Percentiles rank a stretch among this genome's conserved stretches.
Evolutionary conservation across 805 yeast genomes (phyloP).

Genomic region (Candida ulmi): DNA sequence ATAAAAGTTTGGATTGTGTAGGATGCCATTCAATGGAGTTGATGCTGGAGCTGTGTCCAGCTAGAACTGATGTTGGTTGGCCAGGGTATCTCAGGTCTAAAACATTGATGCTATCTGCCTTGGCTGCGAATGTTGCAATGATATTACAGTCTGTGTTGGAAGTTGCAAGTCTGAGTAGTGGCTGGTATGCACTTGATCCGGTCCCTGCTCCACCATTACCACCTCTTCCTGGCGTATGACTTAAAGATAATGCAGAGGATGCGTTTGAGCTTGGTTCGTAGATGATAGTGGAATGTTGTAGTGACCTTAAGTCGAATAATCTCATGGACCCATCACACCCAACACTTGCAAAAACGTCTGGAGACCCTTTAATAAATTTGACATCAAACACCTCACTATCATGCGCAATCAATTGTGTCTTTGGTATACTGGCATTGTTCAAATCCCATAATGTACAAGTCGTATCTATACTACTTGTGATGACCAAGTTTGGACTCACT

Average conservation of each 20-base stretch:
- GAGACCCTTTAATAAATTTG: constrained; percentile 67
- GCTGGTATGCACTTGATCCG: constrained; percentile 6
- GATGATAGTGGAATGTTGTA: constrained; percentile 92
- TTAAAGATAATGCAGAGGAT: neutral
- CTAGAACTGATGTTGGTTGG: constrained; percentile 62
- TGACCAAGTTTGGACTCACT: constrained; percentile 59
- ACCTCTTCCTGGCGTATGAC: neutral
- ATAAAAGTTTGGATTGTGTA: constrained; percentile 48
- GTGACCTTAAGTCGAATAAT: constrained; percentile 80
- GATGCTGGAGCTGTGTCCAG: constrained; percentile 62
- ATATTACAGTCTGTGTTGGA: constrained; percentile 77
- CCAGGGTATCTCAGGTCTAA: constrained; percentile 90
- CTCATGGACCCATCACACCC: constrained; percentile 95
- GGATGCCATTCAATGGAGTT: constrained; percentile 89
- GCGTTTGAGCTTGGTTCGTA: constrained; percentile 60
- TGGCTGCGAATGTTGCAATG: constrained; percentile 75
- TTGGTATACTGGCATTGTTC: constrained; percentile 55
- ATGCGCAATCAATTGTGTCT: constrained; percentile 93
- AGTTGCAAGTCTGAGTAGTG: constrained; percentile 71
- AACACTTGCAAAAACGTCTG: constrained; percentile 81
- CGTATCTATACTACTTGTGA: constrained; percentile 89
- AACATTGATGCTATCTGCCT: constrained; percentile 58
- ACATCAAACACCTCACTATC: constrained; percentile 95
- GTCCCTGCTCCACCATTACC: constrained; percentile 4
- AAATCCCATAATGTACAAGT: constrained; percentile 97